phyloP scores from a whole-genome alignment of 169 alveolate species.

The Plasmodium vivax region DNA sequence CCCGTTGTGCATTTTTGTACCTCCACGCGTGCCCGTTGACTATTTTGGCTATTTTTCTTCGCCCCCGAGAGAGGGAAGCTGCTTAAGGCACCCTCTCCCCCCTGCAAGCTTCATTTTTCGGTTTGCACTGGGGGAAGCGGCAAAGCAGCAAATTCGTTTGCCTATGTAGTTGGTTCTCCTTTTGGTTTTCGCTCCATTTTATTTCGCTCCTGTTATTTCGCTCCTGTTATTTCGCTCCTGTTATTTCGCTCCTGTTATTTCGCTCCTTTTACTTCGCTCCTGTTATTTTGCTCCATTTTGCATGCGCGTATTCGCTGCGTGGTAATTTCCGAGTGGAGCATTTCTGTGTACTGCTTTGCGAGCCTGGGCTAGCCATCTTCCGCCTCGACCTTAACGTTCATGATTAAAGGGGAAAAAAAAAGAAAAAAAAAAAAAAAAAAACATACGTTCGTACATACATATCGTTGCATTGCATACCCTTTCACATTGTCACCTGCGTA shows the following conservation, averaged over 20 bases:
- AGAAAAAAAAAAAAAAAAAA: not conserved
- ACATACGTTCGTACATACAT: not conserved
- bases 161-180: not conserved
- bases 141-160: not conserved
- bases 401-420: not conserved
- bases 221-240: no score
- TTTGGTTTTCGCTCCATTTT: not conserved
- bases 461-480: not conserved
- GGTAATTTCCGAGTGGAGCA: not conserved
- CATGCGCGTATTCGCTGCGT: not conserved
- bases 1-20: not conserved
- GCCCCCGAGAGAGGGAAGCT: not conserved
- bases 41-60: not conserved
- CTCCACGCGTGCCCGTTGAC: not conserved
- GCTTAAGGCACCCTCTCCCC: not conserved
- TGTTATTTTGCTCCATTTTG: not conserved
- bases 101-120: not conserved
- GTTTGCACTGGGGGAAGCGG: not conserved
- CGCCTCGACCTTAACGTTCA: not conserved
- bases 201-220: no score
- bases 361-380: not conserved
- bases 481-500: not conserved
- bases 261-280: no score
- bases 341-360: not conserved
- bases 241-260: no score